Base-by-base conservation (phyloP, 163 green algal genomes). In the Scenedesmus sp. region DNA sequence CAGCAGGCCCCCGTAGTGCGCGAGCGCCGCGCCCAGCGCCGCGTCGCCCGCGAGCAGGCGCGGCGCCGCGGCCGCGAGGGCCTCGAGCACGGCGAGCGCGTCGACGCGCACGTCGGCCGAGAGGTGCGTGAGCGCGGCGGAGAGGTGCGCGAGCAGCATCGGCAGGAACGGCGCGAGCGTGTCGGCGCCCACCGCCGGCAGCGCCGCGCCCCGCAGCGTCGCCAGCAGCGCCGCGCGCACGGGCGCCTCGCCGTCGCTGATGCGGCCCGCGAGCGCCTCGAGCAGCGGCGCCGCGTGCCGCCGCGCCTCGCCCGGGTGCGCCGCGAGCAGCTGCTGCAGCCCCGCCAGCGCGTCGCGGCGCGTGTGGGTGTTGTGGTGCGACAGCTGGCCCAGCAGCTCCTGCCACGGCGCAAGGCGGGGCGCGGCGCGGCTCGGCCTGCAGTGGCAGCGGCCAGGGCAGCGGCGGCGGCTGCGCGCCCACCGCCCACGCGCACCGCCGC, bases 121-220 rank as follows among this genome's bases (percentile, higher is more conserved):
- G 17, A 93, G 51, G 58, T 89, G 77, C 1, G 90, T 93, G 63
- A 94, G 84, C 13, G 87, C 87, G 10, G 75, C 75, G 14, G 63
- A 84, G 29, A 96, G 74, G 62, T 96, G 92, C 22, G 90, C 93
- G 88, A 97, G 93, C 10, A 97, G 56, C 28, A 96, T 57, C 2
- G 91, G 93, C 65, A 96, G 67, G 81, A 96, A 96, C 3, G 93
- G 91, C 3, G 66, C 66, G 24, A 97, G 75, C 10, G 63, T 81
- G 17, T 48, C 60, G 0, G 70, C 57, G 0, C 78, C 85, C 26
- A 97, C 66, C 20, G 69, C 28, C 9, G 89, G 88, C 50, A 96
- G 82, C 42, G 94, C 76, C 2, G 60, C 28, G n/a, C 60, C 71
- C 0, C 47, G 22, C 24, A 97, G 81, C 47, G 93, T 75, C 1